phyloP scores from a whole-genome alignment of 2,329 filamentous ascomycete genomes.

The Alternaria sp. region DNA sequence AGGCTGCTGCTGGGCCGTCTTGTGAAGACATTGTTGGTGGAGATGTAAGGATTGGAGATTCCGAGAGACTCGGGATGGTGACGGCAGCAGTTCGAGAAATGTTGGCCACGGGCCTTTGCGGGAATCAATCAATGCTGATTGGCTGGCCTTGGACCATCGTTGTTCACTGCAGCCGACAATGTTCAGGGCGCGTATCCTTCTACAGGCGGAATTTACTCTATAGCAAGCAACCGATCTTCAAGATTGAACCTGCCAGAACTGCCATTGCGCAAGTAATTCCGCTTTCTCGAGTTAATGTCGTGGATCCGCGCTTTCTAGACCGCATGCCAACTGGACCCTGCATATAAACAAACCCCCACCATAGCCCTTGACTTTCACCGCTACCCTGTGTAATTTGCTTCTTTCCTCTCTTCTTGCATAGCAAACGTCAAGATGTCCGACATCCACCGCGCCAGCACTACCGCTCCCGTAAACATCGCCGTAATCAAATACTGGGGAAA shows the following conservation, averaged over 20 bases:
- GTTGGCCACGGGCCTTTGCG: slow-evolving; percentile 34
- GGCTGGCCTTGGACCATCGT: slow-evolving; percentile 17
- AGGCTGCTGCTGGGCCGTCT: slow-evolving; percentile 57
- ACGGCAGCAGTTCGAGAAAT: slow-evolving; percentile 34
- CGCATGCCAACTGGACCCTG: slow-evolving; percentile 35
- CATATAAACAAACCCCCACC: slow-evolving; percentile 43
- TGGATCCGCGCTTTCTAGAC: slow-evolving; percentile 14
- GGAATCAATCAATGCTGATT: slow-evolving; percentile 32
- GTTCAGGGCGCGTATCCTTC: background rate
- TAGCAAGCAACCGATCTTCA: background rate
- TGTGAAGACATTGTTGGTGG: slow-evolving; percentile 37
- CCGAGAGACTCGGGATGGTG: slow-evolving; percentile 25
- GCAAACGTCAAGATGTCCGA: slow-evolving; percentile 51
- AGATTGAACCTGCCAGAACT: slow-evolving; percentile 7
- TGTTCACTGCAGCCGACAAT: slow-evolving; percentile 26
- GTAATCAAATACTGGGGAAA: slow-evolving; percentile 99
- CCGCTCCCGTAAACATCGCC: slow-evolving; percentile 96
- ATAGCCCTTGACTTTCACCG: slow-evolving; percentile 21
- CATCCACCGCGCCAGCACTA: slow-evolving; percentile 92
- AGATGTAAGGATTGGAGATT: slow-evolving; percentile 12
- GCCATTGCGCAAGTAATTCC: background rate
- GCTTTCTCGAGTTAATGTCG: background rate
- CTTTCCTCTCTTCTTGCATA: slow-evolving; percentile 2
- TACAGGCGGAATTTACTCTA: background rate
- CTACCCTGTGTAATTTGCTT: slow-evolving; percentile 4